Base-by-base conservation (phyloP, 768 basidiomycete genomes). In the Russula vinacea region DNA sequence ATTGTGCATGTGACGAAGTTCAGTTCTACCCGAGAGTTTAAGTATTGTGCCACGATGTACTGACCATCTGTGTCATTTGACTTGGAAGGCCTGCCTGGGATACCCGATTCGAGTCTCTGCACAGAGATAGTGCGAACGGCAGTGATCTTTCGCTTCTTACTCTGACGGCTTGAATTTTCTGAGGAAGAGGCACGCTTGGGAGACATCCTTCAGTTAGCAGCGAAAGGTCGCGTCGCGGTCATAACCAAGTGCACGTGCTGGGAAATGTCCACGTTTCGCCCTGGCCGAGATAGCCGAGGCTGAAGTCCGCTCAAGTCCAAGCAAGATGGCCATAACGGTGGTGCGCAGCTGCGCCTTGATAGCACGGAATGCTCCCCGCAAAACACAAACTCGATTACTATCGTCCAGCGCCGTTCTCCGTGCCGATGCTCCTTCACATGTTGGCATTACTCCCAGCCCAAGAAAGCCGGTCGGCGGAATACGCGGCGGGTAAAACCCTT, bases 401-500 rank as follows among this genome's bases (percentile, higher is more conserved):
- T 79, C 81, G 2, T 81, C 78, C 17, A 79, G 82, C 22, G 67
- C 71, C 52, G 69, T 76, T 39, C 67, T 78, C 56, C 78, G 76
- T 57, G 80, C 82, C 65, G 83, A 82, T 52, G 69, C 73, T 9
- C 24, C 68, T 16, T 40, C 73, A 19, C 84, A 83, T 65, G 71
- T 87, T 54, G 87, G 87, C 17, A 74, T 79, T 1, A 74, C 83
- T 37, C 79, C 81, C 24, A 78, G 76, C 16, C 83, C 83, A 66
- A 90, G 85, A 80, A 88, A 83, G 76, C 90, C 91, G 6, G 78
- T 93, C 69, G 91, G 91, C 50, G 78, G 76, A 13, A 78, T 79
- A 70, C 76, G 78, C 45, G 78, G 78, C 67, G 76, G 78, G 78
- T 78, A 62, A 29, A 66, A 75, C 72, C 45, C 42, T 57, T 57